Base-by-base conservation (phyloP, 73 alveolate genomes). In the Paramecium biaurelia region DNA sequence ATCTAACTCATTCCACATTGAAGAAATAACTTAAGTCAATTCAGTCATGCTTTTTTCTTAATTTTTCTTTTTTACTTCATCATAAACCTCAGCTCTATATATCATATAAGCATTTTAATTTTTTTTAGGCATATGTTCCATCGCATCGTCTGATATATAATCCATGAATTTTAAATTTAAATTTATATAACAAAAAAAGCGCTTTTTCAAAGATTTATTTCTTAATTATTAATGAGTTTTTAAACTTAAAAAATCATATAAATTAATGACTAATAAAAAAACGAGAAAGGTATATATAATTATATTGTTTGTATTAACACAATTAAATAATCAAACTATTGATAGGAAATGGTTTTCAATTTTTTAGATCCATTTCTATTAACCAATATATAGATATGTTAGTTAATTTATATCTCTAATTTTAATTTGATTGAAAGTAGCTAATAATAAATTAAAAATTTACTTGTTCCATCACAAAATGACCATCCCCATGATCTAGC, bases 401-500 rank as follows among this genome's bases (percentile, higher is more conserved):
- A 9, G 4, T 14, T 79, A 42, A n/a, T 41, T 45, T 43, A 79
- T 14, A 5, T 45, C 70, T 79, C 56, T 41, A 7, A 79, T 79
- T 11, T 12, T 38, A 24, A 79, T 79, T 43, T 79, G 30, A 79
- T 79, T 79, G 12, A 42, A 79, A 47, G 90, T 79, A 24, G 90
- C 90, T 79, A 42, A 8, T 6, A 30, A 23, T 43, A 72, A 0
- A 28, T 45, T 2, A 1, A 30, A 37, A 20, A 7, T 7, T 43
- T 43, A 79, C 90, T 79, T 41, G 90, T 79, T 41, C 90, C 90
- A 43, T 32, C 72, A 79, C 90, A 79, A 42, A 79, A 79, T 43
- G 90, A 43, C 90, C 70, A 43, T 24, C 90, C 90, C 90, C 90
- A 79, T 43, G 90, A 38, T 43, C 90, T 79, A 10, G 76, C 26